Conservation (phyloP, 208 protist genomes). For the Balamuthia mandrillaris region DNA sequence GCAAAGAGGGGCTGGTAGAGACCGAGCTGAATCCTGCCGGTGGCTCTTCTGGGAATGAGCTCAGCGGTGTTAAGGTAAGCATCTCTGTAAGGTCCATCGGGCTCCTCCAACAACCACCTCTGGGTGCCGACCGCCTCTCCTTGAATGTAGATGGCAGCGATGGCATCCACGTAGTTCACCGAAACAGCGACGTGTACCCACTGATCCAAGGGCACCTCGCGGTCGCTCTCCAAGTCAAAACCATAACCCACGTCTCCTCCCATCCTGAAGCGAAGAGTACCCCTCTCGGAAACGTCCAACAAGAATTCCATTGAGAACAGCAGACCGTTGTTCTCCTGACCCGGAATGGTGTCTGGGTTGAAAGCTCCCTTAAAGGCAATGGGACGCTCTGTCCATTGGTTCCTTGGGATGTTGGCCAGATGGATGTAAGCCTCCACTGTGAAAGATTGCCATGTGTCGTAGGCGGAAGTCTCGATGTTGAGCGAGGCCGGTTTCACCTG, state of each 20-base stretch:
- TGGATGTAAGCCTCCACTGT: neutral
- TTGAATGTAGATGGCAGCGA: neutral
- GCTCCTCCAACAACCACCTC: neutral
- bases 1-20: neutral
- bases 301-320: neutral
- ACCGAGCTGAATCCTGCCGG: neutral
- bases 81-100: neutral
- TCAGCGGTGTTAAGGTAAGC: too few relatives aligned
- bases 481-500: neutral
- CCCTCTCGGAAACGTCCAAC: neutral
- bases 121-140: neutral
- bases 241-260: neutral
- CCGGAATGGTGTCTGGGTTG: too few relatives aligned
- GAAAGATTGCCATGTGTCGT: neutral
- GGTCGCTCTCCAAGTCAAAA: neutral
- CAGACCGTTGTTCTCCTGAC: neutral
- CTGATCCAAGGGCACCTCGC: neutral
- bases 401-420: neutral
- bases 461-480: neutral
- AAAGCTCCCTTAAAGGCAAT: neutral
- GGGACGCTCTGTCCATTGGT: too few relatives aligned
- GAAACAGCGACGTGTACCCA: neutral
- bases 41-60: neutral
- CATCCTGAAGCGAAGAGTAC: neutral
- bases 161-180: neutral